Evolutionary conservation across 805 yeast species (phyloP), one percentile per base, ranked within the genome.

Genomic region (Schizosaccharomyces japonicus): DNA sequence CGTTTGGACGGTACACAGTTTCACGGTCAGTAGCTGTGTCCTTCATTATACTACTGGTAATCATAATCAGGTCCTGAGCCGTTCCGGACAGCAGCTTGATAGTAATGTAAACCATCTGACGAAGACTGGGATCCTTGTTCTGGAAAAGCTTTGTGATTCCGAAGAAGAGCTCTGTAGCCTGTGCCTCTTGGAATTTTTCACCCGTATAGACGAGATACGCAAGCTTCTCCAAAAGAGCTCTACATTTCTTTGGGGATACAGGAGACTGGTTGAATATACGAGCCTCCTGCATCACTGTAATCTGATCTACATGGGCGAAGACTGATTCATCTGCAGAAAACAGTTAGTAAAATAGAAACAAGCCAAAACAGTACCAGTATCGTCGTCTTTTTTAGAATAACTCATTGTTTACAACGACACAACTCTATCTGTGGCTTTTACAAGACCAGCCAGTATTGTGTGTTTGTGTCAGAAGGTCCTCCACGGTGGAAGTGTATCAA

Each of bases 211-310:
- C 65, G 59, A 90, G 70, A 57, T 93, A 73, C 58, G 85, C 68
- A 56, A 90, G 68, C 63, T 84, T 76, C 30, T 95, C 78, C 60
- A 90, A 70, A 59, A 87, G 66, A 50, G 68, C 61, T 56, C 98
- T 80, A 59, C 94, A 84, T 63, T 79, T 79, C 56, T 77, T 79
- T 26, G 95, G 80, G 56, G 80, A 78, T 50, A 85, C 78, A 8
- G 94, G 94, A 40, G 90, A 72, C 53, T 85, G 82, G 66, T 85
- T 87, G 71, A 90, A 90, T 51, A 81, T 85, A 54, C 80, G 80
- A 68, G 95, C 85, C 61, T 85, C 94, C 65, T 90, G 98, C 63
- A 80, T 87, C 52, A 90, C 85, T 8, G 95, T 78, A 96, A 90
- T 90, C 65, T 85, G 85, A 65, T 90, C 96, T 49, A 94, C 92